Evolutionary conservation across 2,329 filamentous ascomycete species (phyloP).

Genomic region (Fusarium poae): DNA sequence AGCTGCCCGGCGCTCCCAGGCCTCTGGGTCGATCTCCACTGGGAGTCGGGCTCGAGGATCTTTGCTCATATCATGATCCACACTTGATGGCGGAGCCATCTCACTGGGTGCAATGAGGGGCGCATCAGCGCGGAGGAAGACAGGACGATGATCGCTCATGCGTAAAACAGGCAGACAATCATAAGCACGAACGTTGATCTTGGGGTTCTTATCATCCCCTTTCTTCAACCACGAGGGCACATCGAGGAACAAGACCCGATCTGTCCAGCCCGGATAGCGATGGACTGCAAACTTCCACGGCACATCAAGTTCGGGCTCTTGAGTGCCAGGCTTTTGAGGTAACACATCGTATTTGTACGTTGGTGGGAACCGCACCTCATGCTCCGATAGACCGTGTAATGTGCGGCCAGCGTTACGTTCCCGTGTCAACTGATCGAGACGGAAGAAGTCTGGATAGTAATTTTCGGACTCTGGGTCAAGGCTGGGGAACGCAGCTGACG

Average conservation of each 20-base stretch:
- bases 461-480: constrained; percentile 66
- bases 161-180: constrained; percentile 80
- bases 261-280: constrained; percentile 93
- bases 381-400: constrained; percentile 83
- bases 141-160: constrained; percentile 90
- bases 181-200: constrained; percentile 73
- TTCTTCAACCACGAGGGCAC: constrained; percentile 65
- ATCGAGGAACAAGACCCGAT: constrained; percentile 85
- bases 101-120: constrained; percentile 65
- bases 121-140: constrained; percentile 77
- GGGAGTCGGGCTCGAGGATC: constrained; percentile 64
- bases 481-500: constrained; percentile 73
- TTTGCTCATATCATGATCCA: constrained; percentile 40
- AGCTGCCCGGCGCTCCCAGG: constrained; percentile 64
- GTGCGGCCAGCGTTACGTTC: constrained; percentile 78
- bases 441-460: constrained; percentile 76
- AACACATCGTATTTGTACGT: constrained; percentile 87
- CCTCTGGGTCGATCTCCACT: constrained; percentile 66
- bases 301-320: constrained; percentile 48
- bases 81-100: constrained; percentile 54
- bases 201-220: constrained; percentile 31
- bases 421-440: constrained; percentile 81
- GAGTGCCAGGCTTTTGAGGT: constrained; percentile 51
- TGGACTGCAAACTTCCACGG: constrained; percentile 73
- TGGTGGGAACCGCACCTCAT: constrained; percentile 82